Evolutionary conservation across 306 rosid genomes (phyloP), one percentile per base, ranked within the genome.

Genomic region (Vigna reflexopilosa): DNA sequence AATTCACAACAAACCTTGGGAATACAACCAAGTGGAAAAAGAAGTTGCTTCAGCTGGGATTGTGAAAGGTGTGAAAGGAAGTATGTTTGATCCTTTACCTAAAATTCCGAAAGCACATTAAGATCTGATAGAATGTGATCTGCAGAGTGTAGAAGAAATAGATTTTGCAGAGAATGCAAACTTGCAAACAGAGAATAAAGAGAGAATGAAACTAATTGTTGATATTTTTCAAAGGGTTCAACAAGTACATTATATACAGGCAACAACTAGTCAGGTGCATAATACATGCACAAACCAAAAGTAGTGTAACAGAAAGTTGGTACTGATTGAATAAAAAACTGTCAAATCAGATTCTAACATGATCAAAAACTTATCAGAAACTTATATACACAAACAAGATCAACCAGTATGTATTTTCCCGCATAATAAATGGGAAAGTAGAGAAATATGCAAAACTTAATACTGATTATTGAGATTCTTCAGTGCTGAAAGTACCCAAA

Each of bases 71-170:
- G 93, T 4, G 97, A 92, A 78, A 95, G 90, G 83, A 95, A 95
- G 86, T 92, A 95, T 12, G 98, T 95, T 82, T 94, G 98, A 88
- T 94, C 98, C 80, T 94, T 92, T 65, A 94, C 94, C 98, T 94
- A 76, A 62, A 87, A 71, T 75, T 71, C 74, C 55, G 70, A 66
- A 82, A 80, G 50, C 57, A 74, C 61, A 28, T 72, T 28, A 87
- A 52, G 67, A 66, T 30, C 34, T 30, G 34, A 30, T 30, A 30
- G 34, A 30, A 30, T 30, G 34, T 30, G 34, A 30, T 4, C 34
- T 30, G 34, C 34, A 30, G 34, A 4, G 34, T 30, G 4, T 30
- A 30, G 34, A 30, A 30, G 5, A 30, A 30, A 30, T 3, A 30
- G 0, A 26, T 26, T 26, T 30, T 30, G 34, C 34, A 30, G 34